A percentile compares a stretch with the other conserved stretches of the same genome.
These are phyloP conservation scores for Claviceps pusilla DNA, from an alignment of 2,329 filamentous ascomycete species.

Conservation along the genomic window DNA sequence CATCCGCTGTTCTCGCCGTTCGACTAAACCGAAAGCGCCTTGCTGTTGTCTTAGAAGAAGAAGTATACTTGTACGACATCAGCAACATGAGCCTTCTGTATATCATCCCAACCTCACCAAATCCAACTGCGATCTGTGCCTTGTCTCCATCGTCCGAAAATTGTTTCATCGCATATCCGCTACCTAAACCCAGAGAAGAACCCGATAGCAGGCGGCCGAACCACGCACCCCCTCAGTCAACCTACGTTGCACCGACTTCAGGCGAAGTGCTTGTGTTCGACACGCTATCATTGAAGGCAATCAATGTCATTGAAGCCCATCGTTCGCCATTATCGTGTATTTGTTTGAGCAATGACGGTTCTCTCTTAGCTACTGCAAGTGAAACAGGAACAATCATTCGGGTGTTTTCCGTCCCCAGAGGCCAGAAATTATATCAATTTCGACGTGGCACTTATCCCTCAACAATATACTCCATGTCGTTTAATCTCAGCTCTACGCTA, in stretches of 20 bases:
- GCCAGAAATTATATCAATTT: constrained; percentile 91
- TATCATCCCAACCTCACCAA: constrained; percentile 87
- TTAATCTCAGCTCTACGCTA: constrained; percentile 85
- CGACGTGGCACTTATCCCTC: constrained; percentile 88
- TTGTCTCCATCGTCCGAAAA: constrained; percentile 89
- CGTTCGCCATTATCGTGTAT: constrained; percentile 82
- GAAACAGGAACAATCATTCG: constrained; percentile 96
- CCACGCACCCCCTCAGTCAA: constrained; percentile 69
- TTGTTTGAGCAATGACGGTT: constrained; percentile 83
- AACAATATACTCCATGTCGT: constrained; percentile 96
- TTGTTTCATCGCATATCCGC: constrained; percentile 87
- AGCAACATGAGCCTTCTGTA: constrained; percentile 93
- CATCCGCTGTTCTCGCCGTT: constrained; percentile 87
- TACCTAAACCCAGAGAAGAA: constrained; percentile 58
- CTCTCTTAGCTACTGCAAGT: constrained; percentile 79
- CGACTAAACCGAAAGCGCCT: constrained; percentile 87
- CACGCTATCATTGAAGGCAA: constrained; percentile 71
- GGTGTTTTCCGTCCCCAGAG: constrained; percentile 82
- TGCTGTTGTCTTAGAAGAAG: constrained; percentile 84
- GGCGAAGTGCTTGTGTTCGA: constrained; percentile 92
- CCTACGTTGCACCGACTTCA: constrained; percentile 68
- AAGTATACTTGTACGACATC: constrained; percentile 97
- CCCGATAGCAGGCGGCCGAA: constrained; percentile 46
- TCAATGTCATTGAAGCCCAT: constrained; percentile 92
- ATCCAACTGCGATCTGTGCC: constrained; percentile 79